Conservation (phyloP, 164 flowering plant species). For the Platanus orientalis region DNA sequence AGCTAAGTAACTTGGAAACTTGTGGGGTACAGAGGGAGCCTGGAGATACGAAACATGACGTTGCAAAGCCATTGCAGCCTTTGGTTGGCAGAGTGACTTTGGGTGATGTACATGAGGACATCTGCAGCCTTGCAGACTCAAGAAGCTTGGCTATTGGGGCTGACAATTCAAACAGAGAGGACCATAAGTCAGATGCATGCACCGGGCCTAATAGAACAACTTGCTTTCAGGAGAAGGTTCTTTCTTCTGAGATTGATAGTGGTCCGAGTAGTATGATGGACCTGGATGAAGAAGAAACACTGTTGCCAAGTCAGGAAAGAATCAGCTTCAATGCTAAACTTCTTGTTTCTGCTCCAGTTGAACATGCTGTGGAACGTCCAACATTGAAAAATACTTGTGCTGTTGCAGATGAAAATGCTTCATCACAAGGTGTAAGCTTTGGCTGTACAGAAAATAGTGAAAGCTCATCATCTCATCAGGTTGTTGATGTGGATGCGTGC, state of each 20-base stretch:
- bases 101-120: constrained; percentile 1
- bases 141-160: background rate
- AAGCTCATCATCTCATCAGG: too few relatives aligned
- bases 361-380: constrained; percentile 7
- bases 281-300: constrained; percentile 8
- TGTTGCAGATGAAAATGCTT: too few relatives aligned
- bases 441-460: too few relatives aligned
- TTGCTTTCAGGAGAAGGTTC: constrained; percentile 2
- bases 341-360: constrained; percentile 2
- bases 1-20: constrained; percentile 8
- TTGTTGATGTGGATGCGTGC: constrained; percentile 1
- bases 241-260: constrained; percentile 7
- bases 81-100: background rate
- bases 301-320: constrained; percentile 7
- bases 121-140: background rate
- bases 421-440: too few relatives aligned
- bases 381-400: too few relatives aligned
- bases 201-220: background rate
- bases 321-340: background rate
- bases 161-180: constrained; percentile 5
- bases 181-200: constrained; percentile 9
- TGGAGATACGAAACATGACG: constrained; percentile 3
- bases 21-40: constrained; percentile 12
- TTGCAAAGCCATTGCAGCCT: constrained; percentile 7
- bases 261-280: background rate